A percentile compares a stretch with the other conserved stretches of the same genome.
These are phyloP conservation scores for Tremella fuciformis DNA, from an alignment of 768 basidiomycete genomes.

Conservation along the genomic window DNA sequence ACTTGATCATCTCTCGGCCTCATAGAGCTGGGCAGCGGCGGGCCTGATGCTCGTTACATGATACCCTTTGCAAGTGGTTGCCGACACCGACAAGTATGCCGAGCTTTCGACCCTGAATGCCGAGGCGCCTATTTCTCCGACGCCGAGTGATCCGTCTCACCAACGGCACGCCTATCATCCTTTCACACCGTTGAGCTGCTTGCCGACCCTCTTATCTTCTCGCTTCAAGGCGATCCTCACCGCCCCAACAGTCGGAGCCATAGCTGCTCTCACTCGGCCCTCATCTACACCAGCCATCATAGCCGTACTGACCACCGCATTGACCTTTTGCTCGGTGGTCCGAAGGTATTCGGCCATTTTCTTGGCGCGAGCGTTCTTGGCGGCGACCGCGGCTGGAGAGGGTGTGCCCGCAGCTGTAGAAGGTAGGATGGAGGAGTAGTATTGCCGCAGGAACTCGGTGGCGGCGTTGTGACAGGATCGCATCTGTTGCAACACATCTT, in stretches of 20 bases:
- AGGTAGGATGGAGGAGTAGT: constrained; percentile 85
- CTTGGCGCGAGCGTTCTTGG: constrained; percentile 71
- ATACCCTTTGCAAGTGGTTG: too few relatives aligned
- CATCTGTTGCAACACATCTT: constrained; percentile 74
- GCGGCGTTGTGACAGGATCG: constrained; percentile 86
- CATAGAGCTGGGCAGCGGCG: too few relatives aligned
- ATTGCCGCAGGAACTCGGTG: constrained; percentile 93
- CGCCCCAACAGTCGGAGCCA: constrained; percentile 43
- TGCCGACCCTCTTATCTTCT: constrained; percentile 20
- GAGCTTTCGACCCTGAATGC: too few relatives aligned
- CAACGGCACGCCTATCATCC: too few relatives aligned
- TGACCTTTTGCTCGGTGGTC: constrained; percentile 77
- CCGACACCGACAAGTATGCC: too few relatives aligned
- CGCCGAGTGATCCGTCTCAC: too few relatives aligned
- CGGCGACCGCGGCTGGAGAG: constrained; percentile 56
- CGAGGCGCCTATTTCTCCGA: too few relatives aligned
- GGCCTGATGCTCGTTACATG: too few relatives aligned
- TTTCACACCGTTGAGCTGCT: constrained; percentile 2
- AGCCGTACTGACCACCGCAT: constrained; percentile 62
- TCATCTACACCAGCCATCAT: constrained; percentile 30
- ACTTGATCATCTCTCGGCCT: too few relatives aligned
- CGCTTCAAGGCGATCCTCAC: constrained; percentile 35
- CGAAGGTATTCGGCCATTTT: constrained; percentile 84
- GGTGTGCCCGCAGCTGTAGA: constrained; percentile 53
- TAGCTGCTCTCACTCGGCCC: constrained; percentile 37